Base-by-base conservation (phyloP, 129 eudicot genomes). In the Artemisia tridentata region DNA sequence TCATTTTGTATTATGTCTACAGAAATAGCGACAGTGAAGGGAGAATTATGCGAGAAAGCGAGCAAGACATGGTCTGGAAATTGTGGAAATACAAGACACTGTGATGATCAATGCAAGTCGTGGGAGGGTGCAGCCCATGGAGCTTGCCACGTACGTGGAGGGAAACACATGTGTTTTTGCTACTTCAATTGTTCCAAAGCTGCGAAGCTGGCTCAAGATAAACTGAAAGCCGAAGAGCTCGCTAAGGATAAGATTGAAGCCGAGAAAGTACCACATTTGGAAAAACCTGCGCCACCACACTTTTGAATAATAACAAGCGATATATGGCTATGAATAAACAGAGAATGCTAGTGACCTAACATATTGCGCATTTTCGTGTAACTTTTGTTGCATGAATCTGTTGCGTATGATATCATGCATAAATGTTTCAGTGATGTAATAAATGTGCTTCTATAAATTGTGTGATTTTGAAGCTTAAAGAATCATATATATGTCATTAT, bases 21-120 rank as follows among this genome's bases (percentile, higher is more conserved):
- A 72, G 79, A 65, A 65, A 72, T 15, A 25, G 79, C 34, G 66
- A 75, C 43, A 0, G 0, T 11, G 60, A 49, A 3, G 77, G 47
- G n/a, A n/a, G n/a, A n/a, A n/a, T n/a, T n/a, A n/a, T n/a, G n/a
- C n/a, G n/a, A n/a, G n/a, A n/a, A n/a, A n/a, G n/a, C n/a, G n/a
- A n/a, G n/a, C n/a, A n/a, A n/a, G n/a, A n/a, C n/a, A n/a, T n/a
- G n/a, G n/a, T n/a, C n/a, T n/a, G n/a, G n/a, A n/a, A n/a, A n/a
- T n/a, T n/a, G n/a, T n/a, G n/a, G n/a, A n/a, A n/a, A n/a, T n/a
- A n/a, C n/a, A n/a, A n/a, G n/a, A n/a, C n/a, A n/a, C n/a, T n/a
- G n/a, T n/a, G n/a, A n/a, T n/a, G n/a, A n/a, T n/a, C n/a, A n/a
- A n/a, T n/a, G n/a, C n/a, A n/a, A n/a, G n/a, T n/a, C n/a, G n/a